Percentiles rank a stretch among this genome's conserved stretches.
These are phyloP conservation scores for Plasmodium gallinaceum DNA, from an alignment of 169 alveolate genomes.

Conservation along the genomic window DNA sequence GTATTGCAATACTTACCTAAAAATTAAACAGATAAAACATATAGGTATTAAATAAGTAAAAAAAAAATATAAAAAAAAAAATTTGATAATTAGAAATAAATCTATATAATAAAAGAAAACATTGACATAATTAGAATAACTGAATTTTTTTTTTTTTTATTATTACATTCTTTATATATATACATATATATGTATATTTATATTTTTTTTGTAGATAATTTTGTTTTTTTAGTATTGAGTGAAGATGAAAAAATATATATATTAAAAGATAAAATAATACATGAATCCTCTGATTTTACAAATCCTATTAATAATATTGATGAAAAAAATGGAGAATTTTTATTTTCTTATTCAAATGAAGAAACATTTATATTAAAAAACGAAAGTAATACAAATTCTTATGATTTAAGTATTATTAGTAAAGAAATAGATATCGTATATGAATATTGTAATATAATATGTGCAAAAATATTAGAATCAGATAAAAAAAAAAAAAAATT, in stretches of 20 bases:
- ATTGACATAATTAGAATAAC: not conserved
- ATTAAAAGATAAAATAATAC: constrained; percentile 11
- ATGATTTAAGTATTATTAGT: constrained; percentile 29
- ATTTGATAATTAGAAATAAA: too few relatives aligned
- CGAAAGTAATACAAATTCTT: constrained; percentile 5
- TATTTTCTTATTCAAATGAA: constrained; percentile 33
- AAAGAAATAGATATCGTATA: constrained; percentile 34
- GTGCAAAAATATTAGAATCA: constrained; percentile 69
- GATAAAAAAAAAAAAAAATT: constrained; percentile 22
- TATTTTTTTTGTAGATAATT: constrained; percentile 8
- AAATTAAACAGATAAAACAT: constrained; percentile 16
- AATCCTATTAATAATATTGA: constrained; percentile 32
- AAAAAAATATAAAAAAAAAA: too few relatives aligned
- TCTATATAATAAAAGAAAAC: too few relatives aligned
- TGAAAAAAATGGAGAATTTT: constrained; percentile 61
- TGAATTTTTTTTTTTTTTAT: not conserved
- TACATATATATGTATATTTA: not conserved
- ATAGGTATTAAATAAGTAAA: constrained; percentile 16
- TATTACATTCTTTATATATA: not conserved
- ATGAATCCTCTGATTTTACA: constrained; percentile 32
- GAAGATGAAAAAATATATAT: constrained; percentile 26
- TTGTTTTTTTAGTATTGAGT: constrained; percentile 19
- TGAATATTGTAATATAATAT: constrained; percentile 45
- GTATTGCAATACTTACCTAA: constrained; percentile 1
- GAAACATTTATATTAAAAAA: constrained; percentile 66